A percentile compares a stretch with the other conserved stretches of the same genome.
Conservation (phyloP, 1,284 basidiomycete species). For the Ceratobasidium sp. region DNA sequence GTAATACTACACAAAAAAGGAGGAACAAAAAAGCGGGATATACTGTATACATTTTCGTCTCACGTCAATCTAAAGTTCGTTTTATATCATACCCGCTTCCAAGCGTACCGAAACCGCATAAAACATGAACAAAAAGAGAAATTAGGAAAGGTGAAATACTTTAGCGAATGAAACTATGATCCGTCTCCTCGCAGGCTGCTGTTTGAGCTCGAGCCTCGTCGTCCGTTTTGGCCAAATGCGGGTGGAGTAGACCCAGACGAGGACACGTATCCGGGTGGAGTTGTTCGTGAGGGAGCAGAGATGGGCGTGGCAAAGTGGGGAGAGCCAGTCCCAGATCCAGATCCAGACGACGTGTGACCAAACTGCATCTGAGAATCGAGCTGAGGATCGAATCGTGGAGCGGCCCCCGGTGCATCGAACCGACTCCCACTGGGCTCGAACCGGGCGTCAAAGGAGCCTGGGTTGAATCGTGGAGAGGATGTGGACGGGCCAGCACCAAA, state of each 20-base stretch:
- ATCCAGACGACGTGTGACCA: background rate
- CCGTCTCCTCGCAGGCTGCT: background rate
- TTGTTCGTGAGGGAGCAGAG: background rate
- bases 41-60: too few species aligned
- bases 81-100: background rate
- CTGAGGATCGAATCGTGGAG: background rate
- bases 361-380: background rate
- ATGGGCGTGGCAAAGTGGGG: background rate
- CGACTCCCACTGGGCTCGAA: background rate
- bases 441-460: background rate
- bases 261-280: constrained; percentile 12
- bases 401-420: background rate
- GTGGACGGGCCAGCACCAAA: background rate
- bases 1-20: too few species aligned
- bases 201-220: background rate
- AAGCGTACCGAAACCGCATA: background rate
- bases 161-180: background rate
- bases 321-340: background rate
- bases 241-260: constrained; percentile 13
- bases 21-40: too few species aligned
- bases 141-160: background rate
- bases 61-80: background rate
- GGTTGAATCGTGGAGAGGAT: background rate
- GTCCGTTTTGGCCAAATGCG: background rate
- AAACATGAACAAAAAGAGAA: background rate